Base-by-base conservation (phyloP, 257 asterid genomes). In the Scutellaria galericulata region DNA sequence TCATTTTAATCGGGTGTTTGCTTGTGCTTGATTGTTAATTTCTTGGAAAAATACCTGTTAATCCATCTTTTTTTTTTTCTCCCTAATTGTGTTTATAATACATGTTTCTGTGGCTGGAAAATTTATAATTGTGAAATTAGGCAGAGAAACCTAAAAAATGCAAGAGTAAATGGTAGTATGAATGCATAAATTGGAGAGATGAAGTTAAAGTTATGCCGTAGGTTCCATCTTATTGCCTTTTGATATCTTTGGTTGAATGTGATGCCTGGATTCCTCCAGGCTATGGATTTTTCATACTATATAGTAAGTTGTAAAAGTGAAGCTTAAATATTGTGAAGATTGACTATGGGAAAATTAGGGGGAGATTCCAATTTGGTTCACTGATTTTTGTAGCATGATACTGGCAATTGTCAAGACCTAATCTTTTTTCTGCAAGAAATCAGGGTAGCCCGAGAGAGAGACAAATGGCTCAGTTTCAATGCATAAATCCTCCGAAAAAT, bases 401-500 rank as follows among this genome's bases (percentile, higher is more conserved):
- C 10, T 54, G 37, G 47, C 31, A 11, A 40, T 41, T 47, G 64
- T 5, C 4, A 22, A 64, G 61, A 31, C 27, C 42, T 44, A 63
- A 47, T 69, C 3, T 41, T 24, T 57, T 18, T 18, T 40, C 9
- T 3, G 46, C 31, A 18, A 40, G 5, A 9, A 13, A 24, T 1
- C 54, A 45, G 68, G 9, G 0, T 24, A 51, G 55, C 45, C 22
- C 39, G 27, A 24, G 27, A 64, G 24, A 6, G 7, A 35, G 14
- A 65, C 35, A 24, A 24, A 24, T 87, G 92, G 84, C 88, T 60
- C 85, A 61, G 77, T 58, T 76, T 24, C 68, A 51, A 40, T 72
- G 77, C 79, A n/a, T 83, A 67, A 86, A 85, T 84, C 79, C 84
- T 80, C 74, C 85, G 6, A 82, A 85, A 67, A 81, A 73, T 83